phyloP scores from a whole-genome alignment of 352 stramenopile species.

The Phytophthora pluvialis region DNA sequence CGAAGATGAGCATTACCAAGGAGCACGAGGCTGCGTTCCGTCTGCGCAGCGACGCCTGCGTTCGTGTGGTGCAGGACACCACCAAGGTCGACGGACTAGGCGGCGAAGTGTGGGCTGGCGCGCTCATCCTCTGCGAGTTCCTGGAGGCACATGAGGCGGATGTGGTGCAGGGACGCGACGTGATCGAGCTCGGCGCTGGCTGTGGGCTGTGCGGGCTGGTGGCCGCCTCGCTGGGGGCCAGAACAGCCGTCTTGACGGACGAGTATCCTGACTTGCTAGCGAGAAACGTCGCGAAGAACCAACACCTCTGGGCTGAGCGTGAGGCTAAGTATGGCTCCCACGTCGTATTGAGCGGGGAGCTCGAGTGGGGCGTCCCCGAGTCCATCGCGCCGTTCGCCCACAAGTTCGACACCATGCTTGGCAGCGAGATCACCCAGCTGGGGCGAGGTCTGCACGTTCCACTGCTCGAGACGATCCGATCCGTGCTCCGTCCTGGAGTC shows the following conservation, averaged over 20 bases:
- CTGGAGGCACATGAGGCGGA: slow-evolving; percentile 36
- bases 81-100: slow-evolving; percentile 59
- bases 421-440: slow-evolving; percentile 69
- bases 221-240: slow-evolving; percentile 45
- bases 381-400: slow-evolving; percentile 39
- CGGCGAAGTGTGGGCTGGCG: slow-evolving; percentile 66
- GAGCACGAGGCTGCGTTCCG: slow-evolving; percentile 48
- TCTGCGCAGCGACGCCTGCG: slow-evolving; percentile 20
- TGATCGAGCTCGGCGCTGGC: slow-evolving; percentile 65
- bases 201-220: slow-evolving; percentile 64
- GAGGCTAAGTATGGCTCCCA: slow-evolving; percentile 7
- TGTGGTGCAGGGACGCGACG: slow-evolving; percentile 36
- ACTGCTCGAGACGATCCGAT: slow-evolving; percentile 50
- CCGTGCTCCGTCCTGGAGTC: slow-evolving; percentile 33
- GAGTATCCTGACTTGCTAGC: slow-evolving; percentile 62
- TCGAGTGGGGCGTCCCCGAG: slow-evolving; percentile 44
- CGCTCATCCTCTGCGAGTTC: slow-evolving; percentile 60
- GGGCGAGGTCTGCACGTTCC: slow-evolving; percentile 46
- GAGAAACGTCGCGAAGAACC: slow-evolving; percentile 51
- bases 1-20: slow-evolving; percentile 13
- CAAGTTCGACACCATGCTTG: slow-evolving; percentile 63
- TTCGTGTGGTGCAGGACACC: slow-evolving; percentile 61
- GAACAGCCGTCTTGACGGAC: slow-evolving; percentile 47
- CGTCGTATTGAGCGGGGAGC: slow-evolving; percentile 32
- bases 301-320: slow-evolving; percentile 29